These are phyloP conservation scores for Kwoniella dendrophila DNA, from an alignment of 768 basidiomycete genomes.

Conservation along the genomic window DNA sequence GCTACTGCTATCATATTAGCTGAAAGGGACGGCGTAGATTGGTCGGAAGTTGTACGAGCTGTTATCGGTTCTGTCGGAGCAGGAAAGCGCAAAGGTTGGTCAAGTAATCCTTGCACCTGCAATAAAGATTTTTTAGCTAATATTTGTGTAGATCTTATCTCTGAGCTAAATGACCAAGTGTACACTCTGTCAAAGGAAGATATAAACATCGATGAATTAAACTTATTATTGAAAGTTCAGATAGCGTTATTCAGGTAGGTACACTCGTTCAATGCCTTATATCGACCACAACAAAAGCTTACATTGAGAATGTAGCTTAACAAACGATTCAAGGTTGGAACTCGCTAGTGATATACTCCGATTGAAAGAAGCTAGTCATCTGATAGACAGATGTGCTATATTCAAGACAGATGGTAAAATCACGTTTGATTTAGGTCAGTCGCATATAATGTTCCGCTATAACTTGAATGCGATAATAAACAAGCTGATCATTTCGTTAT, in stretches of 20 bases:
- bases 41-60: constrained; percentile 34
- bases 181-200: background rate
- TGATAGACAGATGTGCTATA: constrained; percentile 31
- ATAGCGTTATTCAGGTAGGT: constrained; percentile 20
- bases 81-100: constrained; percentile 27
- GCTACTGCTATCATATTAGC: constrained; percentile 32
- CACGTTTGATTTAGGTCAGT: constrained; percentile 38
- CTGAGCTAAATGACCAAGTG: background rate
- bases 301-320: background rate
- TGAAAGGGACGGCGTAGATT: constrained; percentile 28
- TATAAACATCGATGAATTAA: constrained; percentile 11
- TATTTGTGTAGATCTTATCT: constrained; percentile 2
- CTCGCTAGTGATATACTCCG: constrained; percentile 33
- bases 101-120: background rate
- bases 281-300: background rate
- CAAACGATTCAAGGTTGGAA: constrained; percentile 13
- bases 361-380: constrained; percentile 29
- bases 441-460: background rate
- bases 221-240: constrained; percentile 10
- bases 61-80: constrained; percentile 1
- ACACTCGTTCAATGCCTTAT: background rate
- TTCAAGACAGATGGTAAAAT: constrained; percentile 16
- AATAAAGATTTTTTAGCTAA: constrained; percentile 1
- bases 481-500: constrained; percentile 9
- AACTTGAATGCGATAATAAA: background rate